A percentile compares a stretch with the other conserved stretches of the same genome.
Evolutionary conservation across 2,329 filamentous ascomycete genomes (phyloP).

Genomic region (Nemania serpens): DNA sequence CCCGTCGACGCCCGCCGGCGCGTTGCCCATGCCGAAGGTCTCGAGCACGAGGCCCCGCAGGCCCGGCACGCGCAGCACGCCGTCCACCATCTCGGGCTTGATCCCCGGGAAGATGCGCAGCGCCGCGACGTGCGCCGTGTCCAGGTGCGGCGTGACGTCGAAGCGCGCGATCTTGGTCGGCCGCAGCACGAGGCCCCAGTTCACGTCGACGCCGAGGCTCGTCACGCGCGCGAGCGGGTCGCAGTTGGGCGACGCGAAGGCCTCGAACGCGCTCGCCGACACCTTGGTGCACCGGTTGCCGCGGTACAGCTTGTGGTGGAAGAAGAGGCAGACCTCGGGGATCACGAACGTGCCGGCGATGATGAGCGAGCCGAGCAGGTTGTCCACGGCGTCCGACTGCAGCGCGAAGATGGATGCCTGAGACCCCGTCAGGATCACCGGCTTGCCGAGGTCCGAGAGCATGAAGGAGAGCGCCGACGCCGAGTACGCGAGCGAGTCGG

Average conservation of each 20-base stretch:
- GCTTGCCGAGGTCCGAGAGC: constrained; percentile 84
- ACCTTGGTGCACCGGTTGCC: constrained; percentile 89
- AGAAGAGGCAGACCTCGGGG: constrained; percentile 91
- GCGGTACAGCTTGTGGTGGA: constrained; percentile 87
- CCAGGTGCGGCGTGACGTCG: constrained; percentile 72
- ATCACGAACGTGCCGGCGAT: constrained; percentile 92
- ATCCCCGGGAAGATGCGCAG: constrained; percentile 91
- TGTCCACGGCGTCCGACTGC: constrained; percentile 90
- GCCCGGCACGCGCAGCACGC: constrained; percentile 75
- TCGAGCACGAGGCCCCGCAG: constrained; percentile 84
- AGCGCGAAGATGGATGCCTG: constrained; percentile 88
- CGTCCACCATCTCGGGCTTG: constrained; percentile 89
- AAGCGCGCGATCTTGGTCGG: constrained; percentile 77
- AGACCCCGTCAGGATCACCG: constrained; percentile 82
- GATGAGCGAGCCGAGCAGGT: constrained; percentile 84
- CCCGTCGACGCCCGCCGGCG: constrained; percentile 80
- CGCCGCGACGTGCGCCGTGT: constrained; percentile 88
- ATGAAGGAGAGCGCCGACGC: constrained; percentile 92
- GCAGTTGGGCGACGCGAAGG: constrained; percentile 87
- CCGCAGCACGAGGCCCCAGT: constrained; percentile 77
- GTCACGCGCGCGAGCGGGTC: constrained; percentile 81
- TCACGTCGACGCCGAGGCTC: constrained; percentile 77
- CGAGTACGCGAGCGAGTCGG: constrained; percentile 87
- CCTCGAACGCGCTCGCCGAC: constrained; percentile 82
- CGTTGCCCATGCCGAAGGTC: constrained; percentile 92